Percentiles rank a stretch among this genome's conserved stretches.
phyloP scores from a whole-genome alignment of 805 yeast genomes.

The Candida insectalens region DNA sequence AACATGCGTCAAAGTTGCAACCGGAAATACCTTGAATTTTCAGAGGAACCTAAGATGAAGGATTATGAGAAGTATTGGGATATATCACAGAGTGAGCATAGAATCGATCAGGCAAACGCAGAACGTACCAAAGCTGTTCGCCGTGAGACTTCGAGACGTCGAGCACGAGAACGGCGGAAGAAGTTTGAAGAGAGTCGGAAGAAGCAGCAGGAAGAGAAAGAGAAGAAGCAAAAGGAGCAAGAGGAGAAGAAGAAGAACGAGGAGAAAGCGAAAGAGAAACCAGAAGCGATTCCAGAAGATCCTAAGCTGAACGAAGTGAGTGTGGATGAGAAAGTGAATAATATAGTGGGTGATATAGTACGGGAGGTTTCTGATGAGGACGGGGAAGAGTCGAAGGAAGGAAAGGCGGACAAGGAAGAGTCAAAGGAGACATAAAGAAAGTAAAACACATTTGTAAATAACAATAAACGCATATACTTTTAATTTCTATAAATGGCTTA shows the following conservation, averaged over 20 bases:
- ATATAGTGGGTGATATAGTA: neutral
- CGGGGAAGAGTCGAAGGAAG: no score
- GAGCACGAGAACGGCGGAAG: conserved; percentile 8
- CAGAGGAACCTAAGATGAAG: conserved; percentile 11
- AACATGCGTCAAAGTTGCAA: conserved; percentile 19
- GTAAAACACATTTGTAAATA: no score
- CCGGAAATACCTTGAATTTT: conserved; percentile 14
- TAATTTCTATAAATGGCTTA: no score
- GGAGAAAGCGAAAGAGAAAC: no score
- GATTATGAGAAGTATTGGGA: conserved; percentile 16
- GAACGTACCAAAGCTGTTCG: neutral
- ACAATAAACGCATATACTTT: no score
- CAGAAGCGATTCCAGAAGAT: no score
- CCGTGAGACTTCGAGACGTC: neutral
- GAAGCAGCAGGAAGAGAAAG: conserved; percentile 1
- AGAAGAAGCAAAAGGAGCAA: conserved; percentile 14
- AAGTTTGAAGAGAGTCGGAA: neutral
- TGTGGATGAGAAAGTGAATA: conserved; percentile 1
- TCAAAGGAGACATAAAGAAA: no score
- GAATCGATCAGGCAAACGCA: conserved; percentile 1
- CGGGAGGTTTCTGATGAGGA: neutral
- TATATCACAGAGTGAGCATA: conserved; percentile 6
- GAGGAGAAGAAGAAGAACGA: conserved; percentile 15
- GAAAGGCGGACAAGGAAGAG: no score
- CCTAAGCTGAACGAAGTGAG: no score